Percentiles rank a stretch among this genome's conserved stretches.
These are phyloP conservation scores for Trichosporon sp. DNA, from an alignment of 1,284 basidiomycete genomes.

Conservation along the genomic window DNA sequence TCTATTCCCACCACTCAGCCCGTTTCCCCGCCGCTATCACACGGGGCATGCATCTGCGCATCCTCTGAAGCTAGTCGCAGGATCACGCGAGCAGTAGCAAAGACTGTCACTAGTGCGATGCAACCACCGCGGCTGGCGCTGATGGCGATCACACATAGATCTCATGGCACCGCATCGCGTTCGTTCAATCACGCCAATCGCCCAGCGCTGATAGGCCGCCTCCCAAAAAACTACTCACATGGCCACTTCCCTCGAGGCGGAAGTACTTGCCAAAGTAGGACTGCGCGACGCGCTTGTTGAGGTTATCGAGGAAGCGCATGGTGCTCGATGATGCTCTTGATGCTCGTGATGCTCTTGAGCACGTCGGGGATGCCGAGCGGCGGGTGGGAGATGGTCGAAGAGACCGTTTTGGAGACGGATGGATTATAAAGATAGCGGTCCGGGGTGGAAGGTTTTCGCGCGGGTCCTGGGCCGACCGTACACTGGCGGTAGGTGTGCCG, in stretches of 20 bases:
- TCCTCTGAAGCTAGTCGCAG: neutral
- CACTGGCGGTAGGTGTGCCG: neutral
- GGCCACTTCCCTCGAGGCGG: conserved; percentile 74
- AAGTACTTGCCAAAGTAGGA: conserved; percentile 73
- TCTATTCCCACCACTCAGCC: neutral
- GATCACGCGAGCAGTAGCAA: neutral
- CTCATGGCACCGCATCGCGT: neutral
- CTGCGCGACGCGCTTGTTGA: conserved; percentile 56
- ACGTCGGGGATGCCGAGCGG: neutral
- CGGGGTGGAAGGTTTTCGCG: neutral
- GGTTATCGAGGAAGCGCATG: conserved; percentile 13
- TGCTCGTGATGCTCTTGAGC: too few species aligned
- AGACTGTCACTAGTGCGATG: neutral
- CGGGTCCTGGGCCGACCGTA: neutral
- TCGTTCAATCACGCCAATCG: neutral
- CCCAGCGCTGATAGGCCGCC: neutral
- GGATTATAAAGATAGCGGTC: neutral
- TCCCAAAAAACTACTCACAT: conserved; percentile 30
- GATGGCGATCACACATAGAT: too few species aligned
- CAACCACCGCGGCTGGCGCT: neutral
- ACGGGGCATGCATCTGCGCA: neutral
- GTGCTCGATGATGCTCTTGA: neutral
- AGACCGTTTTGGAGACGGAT: neutral
- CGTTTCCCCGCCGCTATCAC: too few species aligned
- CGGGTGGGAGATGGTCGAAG: neutral